Evolutionary conservation across 768 basidiomycete species (phyloP).

Genomic region (Cystofilobasidium bisporidii): DNA sequence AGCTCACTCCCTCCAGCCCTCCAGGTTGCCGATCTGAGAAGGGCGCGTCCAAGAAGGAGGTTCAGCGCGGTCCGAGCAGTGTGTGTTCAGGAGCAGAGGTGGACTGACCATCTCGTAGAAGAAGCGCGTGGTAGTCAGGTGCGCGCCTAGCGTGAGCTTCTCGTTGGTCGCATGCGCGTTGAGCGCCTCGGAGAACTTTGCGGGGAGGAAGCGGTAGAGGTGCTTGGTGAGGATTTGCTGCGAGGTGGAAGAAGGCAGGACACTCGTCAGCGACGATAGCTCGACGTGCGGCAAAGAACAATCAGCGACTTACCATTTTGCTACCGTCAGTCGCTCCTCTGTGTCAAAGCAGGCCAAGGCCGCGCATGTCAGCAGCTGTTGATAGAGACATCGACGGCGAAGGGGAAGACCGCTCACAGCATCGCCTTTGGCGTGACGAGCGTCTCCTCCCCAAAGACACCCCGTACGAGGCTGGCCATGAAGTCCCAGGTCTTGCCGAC

Average conservation of each 20-base stretch:
- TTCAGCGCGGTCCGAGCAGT: too few relatives aligned
- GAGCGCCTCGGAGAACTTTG: neutral
- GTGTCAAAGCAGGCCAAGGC: neutral
- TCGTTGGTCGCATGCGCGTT: constrained; percentile 4
- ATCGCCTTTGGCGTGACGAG: neutral
- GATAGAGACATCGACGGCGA: too few relatives aligned
- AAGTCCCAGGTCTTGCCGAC: neutral
- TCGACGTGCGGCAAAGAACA: neutral
- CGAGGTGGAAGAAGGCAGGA: neutral
- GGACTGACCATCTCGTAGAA: neutral
- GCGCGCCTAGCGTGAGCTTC: neutral
- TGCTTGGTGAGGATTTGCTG: constrained; percentile 4
- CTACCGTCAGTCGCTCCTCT: neutral
- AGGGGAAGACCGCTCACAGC: too few relatives aligned
- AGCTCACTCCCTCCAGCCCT: neutral
- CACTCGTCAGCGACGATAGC: neutral
- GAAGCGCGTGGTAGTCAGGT: neutral
- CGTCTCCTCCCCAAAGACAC: constrained; percentile 1
- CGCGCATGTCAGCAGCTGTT: neutral
- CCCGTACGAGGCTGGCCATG: neutral
- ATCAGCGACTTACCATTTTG: neutral
- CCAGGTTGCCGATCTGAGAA: neutral
- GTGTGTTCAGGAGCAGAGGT: too few relatives aligned
- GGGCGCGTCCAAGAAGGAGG: neutral
- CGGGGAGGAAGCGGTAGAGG: neutral